A percentile compares a stretch with the other conserved stretches of the same genome.
These are phyloP conservation scores for Umbelopsis vinacea DNA, from an alignment of 192 early-diverging fungal genomes.

Conservation along the genomic window DNA sequence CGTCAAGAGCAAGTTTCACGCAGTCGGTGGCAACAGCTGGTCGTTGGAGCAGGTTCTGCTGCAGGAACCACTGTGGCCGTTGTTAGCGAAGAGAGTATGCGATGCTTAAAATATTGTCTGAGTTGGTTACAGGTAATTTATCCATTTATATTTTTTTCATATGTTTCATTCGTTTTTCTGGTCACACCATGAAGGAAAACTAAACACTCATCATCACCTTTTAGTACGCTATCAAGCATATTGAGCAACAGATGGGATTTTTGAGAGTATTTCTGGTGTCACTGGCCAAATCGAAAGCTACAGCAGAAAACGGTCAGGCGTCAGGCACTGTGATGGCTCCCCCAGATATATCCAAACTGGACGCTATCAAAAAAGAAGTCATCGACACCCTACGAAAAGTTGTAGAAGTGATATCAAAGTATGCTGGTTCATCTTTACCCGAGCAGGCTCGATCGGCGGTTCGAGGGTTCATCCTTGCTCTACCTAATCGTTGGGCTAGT, in stretches of 20 bases:
- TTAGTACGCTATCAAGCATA: conserved; percentile 78
- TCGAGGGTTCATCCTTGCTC: conserved; percentile 77
- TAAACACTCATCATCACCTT: conserved; percentile 5
- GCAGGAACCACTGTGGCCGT: conserved; percentile 75
- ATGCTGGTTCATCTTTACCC: conserved; percentile 84
- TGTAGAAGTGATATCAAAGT: conserved; percentile 84
- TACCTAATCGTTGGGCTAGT: conserved; percentile 80
- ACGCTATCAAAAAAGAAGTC: conserved; percentile 76
- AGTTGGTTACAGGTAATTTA: conserved; percentile 73
- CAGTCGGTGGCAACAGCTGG: conserved; percentile 64
- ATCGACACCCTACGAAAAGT: conserved; percentile 84
- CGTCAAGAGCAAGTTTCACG: conserved; percentile 31
- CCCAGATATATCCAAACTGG: conserved; percentile 47
- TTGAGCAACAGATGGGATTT: conserved; percentile 67
- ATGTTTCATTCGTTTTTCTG: no score
- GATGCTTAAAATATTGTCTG: conserved; percentile 86
- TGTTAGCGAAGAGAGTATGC: conserved; percentile 87
- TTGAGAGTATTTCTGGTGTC: conserved; percentile 62
- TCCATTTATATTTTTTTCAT: not conserved
- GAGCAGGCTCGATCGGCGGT: conserved; percentile 81
- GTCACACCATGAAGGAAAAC: not conserved
- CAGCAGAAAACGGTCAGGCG: conserved; percentile 1
- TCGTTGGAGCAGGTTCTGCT: conserved; percentile 62
- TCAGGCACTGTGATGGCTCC: conserved; percentile 22
- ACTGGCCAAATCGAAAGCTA: conserved; percentile 29